These are phyloP conservation scores for Hanseniaspora vineae DNA, from an alignment of 805 yeast genomes.

Conservation along the genomic window DNA sequence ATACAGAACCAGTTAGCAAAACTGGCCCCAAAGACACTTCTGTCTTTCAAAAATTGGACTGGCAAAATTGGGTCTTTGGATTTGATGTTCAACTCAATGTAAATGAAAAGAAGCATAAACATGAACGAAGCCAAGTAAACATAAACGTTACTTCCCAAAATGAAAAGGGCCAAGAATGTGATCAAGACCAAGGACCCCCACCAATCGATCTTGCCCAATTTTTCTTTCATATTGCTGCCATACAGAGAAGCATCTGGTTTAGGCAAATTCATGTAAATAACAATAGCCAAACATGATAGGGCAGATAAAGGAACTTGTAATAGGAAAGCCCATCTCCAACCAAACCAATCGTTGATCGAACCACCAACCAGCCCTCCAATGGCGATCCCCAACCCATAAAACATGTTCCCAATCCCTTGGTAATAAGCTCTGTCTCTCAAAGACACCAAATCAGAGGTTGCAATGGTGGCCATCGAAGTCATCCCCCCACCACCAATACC, in stretches of 20 bases:
- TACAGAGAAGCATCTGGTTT: slow-evolving; percentile 26
- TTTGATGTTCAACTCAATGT: slow-evolving; percentile 27
- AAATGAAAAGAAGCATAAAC: slow-evolving; percentile 30
- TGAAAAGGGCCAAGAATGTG: slow-evolving; percentile 19
- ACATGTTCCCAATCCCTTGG: slow-evolving; percentile 72
- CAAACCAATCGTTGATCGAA: slow-evolving; percentile 37
- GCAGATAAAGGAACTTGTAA: slow-evolving; percentile 41
- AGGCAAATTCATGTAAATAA: slow-evolving; percentile 25
- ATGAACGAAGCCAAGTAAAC: slow-evolving; percentile 11
- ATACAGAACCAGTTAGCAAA: slow-evolving; percentile 44
- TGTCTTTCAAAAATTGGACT: slow-evolving; percentile 35
- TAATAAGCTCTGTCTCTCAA: slow-evolving; percentile 64
- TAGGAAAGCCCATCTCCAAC: slow-evolving; percentile 57
- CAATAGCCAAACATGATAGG: slow-evolving; percentile 35
- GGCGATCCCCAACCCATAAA: slow-evolving; percentile 66
- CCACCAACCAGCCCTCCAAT: slow-evolving; percentile 61
- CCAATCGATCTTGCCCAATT: slow-evolving; percentile 45
- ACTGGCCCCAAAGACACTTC: slow-evolving; percentile 53
- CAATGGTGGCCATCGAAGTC: slow-evolving; percentile 57
- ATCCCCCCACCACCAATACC: slow-evolving; percentile 92
- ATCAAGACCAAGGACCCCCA: slow-evolving; percentile 35
- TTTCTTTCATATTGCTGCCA: slow-evolving; percentile 28
- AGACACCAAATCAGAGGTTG: slow-evolving; percentile 68
- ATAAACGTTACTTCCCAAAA: slow-evolving; percentile 2
- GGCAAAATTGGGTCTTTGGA: slow-evolving; percentile 53